A percentile compares a stretch with the other conserved stretches of the same genome.
Evolutionary conservation across 345 rosid species (phyloP).

Genomic region (Rubroshorea leprosula): DNA sequence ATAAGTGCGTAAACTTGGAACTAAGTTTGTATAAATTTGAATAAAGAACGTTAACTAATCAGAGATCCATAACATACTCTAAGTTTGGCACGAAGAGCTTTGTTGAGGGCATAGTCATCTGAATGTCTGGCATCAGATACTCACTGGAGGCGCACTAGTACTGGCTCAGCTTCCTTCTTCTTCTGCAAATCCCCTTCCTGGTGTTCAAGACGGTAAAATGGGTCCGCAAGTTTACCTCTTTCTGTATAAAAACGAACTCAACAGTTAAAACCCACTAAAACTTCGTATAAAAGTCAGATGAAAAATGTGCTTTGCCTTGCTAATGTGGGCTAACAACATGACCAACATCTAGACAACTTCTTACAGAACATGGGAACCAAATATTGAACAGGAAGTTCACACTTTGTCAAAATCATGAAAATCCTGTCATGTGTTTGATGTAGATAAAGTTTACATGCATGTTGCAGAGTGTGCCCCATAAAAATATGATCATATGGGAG

Average conservation of each 20-base stretch:
- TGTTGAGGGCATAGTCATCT: conserved; percentile 84
- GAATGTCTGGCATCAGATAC: conserved; percentile 78
- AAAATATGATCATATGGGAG: neutral
- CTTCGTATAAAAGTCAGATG: neutral
- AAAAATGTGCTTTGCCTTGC: neutral
- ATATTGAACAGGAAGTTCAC: neutral
- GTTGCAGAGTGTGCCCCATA: neutral
- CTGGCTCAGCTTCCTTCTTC: conserved; percentile 96
- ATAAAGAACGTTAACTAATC: neutral
- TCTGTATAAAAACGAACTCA: conserved; percentile 38
- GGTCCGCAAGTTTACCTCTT: conserved; percentile 90
- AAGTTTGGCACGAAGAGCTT: conserved; percentile 66
- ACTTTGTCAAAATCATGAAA: too few species aligned
- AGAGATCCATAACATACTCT: conserved; percentile 35
- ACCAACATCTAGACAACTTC: neutral
- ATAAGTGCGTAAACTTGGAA: neutral
- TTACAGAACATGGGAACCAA: neutral
- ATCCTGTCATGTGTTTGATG: neutral
- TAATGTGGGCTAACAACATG: too few species aligned
- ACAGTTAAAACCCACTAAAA: conserved; percentile 9
- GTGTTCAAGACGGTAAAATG: conserved; percentile 90
- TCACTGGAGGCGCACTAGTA: conserved; percentile 73
- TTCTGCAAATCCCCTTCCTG: conserved; percentile 87
- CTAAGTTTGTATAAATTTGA: neutral
- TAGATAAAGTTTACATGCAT: neutral